Evolutionary conservation across 176 grass and related monocot species (phyloP), one percentile per base, ranked within the genome.

Genomic region (Zizania latifolia): DNA sequence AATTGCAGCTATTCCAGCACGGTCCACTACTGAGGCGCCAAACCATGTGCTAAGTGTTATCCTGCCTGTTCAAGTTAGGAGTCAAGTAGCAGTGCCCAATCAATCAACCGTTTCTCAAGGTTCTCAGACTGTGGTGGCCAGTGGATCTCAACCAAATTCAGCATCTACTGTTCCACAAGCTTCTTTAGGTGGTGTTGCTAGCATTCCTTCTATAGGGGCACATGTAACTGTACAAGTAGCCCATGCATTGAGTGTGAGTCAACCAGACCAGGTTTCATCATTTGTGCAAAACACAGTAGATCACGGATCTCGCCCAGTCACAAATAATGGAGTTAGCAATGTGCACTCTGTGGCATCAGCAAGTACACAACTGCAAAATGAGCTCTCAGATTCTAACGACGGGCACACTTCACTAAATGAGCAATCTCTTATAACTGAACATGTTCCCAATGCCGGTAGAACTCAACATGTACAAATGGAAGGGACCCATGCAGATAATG

Each of bases 51-150:
- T 98, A 35, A 85, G 84, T 84, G 91, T 94, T 80, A 30, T 94
- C 27, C 82, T 92, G 39, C 94, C 94, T 68, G 86, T 94, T 65
- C 89, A 94, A 83, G 57, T 90, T 70, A 84, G 86, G 37, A 76
- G 86, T 62, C 94, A 87, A 60, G 78, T 57, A 74, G 78, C 79
- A 44, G 59, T 33, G 4, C 72, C 85, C 61, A 71, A 56, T 32
- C 75, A 73, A 54, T 44, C 76, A 75, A 66, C 82, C 5, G 13
- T 33, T 36, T 72, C 71, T 53, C 90, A 92, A 78, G 76, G 55
- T 70, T 78, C 76, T 30, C 75, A 78, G 22, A 71, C 38, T 39
- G 36, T 66, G 41, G 63, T 16, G 53, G 78, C 70, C 48, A 72
- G 44, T 73, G 80, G 59, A 74, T 61, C 69, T 78, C 80, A 90